A percentile compares a stretch with the other conserved stretches of the same genome.
These are phyloP conservation scores for Amorphotheca resinae DNA, from an alignment of 495 filamentous ascomycete species.

Conservation along the genomic window DNA sequence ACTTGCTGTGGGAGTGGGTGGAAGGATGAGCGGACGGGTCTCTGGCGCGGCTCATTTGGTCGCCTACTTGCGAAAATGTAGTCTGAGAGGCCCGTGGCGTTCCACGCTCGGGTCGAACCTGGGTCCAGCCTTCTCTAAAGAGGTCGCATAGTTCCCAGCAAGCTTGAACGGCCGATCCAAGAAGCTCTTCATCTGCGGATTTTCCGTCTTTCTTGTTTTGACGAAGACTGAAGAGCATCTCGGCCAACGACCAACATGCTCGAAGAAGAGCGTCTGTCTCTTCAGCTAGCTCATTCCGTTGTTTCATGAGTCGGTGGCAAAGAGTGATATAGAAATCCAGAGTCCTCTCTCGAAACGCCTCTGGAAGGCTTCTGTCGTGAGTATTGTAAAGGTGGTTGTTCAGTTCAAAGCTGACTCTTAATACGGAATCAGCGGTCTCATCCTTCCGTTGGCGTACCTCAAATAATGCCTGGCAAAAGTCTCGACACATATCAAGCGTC, in stretches of 20 bases:
- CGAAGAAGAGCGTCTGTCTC: slow-evolving; percentile 74
- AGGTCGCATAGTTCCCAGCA: slow-evolving; percentile 95
- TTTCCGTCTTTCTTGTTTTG: slow-evolving; percentile 69
- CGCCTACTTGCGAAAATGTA: slow-evolving; percentile 43
- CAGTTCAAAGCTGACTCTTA: slow-evolving; percentile 84
- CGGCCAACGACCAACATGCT: slow-evolving; percentile 81
- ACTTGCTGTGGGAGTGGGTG: slow-evolving; percentile 3
- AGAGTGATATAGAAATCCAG: slow-evolving; percentile 89
- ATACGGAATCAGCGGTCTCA: slow-evolving; percentile 67
- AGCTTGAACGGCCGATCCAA: slow-evolving; percentile 77
- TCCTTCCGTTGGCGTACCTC: slow-evolving; percentile 66
- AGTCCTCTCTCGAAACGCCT: slow-evolving; percentile 79
- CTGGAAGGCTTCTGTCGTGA: slow-evolving; percentile 71
- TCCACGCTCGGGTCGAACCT: slow-evolving; percentile 72
- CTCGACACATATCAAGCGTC: slow-evolving; percentile 75
- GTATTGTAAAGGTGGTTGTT: slow-evolving; percentile 93
- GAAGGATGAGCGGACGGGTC: neutral
- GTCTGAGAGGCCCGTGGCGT: slow-evolving; percentile 77
- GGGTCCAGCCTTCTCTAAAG: slow-evolving; percentile 86
- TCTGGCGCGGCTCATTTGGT: slow-evolving; percentile 26
- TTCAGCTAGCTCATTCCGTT: slow-evolving; percentile 59
- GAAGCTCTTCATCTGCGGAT: slow-evolving; percentile 63
- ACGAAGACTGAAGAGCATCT: slow-evolving; percentile 87
- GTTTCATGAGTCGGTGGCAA: slow-evolving; percentile 90
- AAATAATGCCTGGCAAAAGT: slow-evolving; percentile 84